phyloP scores from a whole-genome alignment of 2,329 filamentous ascomycete genomes.

The Microcyclospora pomicola region DNA sequence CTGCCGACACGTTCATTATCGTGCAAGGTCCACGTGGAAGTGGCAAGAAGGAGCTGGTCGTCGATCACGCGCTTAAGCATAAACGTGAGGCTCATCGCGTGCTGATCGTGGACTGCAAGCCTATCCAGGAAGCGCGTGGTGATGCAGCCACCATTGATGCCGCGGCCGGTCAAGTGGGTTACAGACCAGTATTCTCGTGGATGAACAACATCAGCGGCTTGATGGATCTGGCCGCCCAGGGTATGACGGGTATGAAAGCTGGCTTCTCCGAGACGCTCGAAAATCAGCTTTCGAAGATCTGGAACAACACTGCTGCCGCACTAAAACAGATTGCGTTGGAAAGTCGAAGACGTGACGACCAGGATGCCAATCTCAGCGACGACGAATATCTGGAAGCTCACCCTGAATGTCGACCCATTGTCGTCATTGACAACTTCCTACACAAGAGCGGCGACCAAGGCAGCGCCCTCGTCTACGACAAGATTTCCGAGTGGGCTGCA shows the following conservation, averaged over 20 bases:
- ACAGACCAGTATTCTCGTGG: conserved; percentile 89
- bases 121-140: conserved; percentile 77
- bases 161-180: conserved; percentile 72
- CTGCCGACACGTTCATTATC: conserved; percentile 81
- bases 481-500: conserved; percentile 70
- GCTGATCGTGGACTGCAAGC: conserved; percentile 81
- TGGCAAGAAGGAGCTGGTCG: conserved; percentile 74
- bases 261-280: conserved; percentile 90
- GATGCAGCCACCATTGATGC: conserved; percentile 74
- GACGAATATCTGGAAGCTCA: conserved; percentile 86
- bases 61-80: conserved; percentile 68
- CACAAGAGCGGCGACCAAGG: conserved; percentile 48
- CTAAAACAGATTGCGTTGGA: conserved; percentile 65
- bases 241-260: conserved; percentile 85
- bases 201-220: conserved; percentile 89
- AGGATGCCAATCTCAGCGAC: conserved; percentile 57
- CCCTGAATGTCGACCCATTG: conserved; percentile 66
- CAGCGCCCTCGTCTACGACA: conserved; percentile 35
- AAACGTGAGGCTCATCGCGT: conserved; percentile 50
- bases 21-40: conserved; percentile 85
- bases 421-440: conserved; percentile 85
- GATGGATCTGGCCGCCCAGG: conserved; percentile 81
- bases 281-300: conserved; percentile 76
- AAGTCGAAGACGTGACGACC: conserved; percentile 55
- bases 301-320: conserved; percentile 67